A percentile compares a stretch with the other conserved stretches of the same genome.
Conservation (phyloP, 345 rosid species). For the Lumnitzera littorea region DNA sequence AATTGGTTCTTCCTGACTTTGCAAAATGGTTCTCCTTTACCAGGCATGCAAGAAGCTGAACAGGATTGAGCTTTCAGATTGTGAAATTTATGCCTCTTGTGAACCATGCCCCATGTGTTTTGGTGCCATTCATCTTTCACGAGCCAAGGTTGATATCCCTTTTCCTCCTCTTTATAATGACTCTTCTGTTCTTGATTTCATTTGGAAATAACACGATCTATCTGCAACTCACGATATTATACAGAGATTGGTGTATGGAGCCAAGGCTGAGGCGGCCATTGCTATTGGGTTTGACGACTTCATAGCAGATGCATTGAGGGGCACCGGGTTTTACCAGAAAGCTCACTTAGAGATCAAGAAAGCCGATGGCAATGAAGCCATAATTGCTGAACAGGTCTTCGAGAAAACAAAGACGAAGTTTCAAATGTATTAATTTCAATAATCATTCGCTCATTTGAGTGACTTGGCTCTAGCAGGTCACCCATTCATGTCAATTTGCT, state of each 20-base stretch:
- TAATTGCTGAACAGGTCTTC: conserved; percentile 81
- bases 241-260: conserved; percentile 64
- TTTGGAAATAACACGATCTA: background rate
- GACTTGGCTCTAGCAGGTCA: too few relatives aligned
- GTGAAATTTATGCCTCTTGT: conserved; percentile 58
- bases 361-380: conserved; percentile 72
- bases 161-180: background rate
- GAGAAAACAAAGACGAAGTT: conserved; percentile 80
- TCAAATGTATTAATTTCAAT: conserved; percentile 41
- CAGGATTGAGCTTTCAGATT: conserved; percentile 49
- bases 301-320: conserved; percentile 56
- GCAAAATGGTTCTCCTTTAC: background rate
- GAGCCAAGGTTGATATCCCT: conserved; percentile 33
- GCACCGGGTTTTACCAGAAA: conserved; percentile 57
- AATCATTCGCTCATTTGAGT: too few relatives aligned
- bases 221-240: background rate
- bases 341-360: conserved; percentile 63
- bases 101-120: conserved; percentile 79
- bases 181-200: background rate
- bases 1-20: background rate
- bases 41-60: conserved; percentile 63
- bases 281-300: conserved; percentile 78
- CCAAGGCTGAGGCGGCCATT: conserved; percentile 68
- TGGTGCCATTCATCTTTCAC: conserved; percentile 58
- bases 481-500: too few relatives aligned